These are phyloP conservation scores for Didymella sp. DNA, from an alignment of 2,329 filamentous ascomycete genomes.

Conservation along the genomic window DNA sequence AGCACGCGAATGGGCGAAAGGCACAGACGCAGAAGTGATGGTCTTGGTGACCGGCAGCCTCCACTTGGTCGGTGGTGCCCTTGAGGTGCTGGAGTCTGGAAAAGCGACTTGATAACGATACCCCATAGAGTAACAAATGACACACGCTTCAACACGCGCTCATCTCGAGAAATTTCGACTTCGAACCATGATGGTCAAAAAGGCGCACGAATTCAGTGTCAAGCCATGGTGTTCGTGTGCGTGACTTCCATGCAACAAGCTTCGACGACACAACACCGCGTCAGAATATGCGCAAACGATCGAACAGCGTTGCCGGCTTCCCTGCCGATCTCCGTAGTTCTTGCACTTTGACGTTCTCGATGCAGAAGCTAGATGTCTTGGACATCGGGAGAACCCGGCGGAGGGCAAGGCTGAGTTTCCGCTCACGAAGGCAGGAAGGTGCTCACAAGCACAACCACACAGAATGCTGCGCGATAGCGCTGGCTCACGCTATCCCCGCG, in stretches of 20 bases:
- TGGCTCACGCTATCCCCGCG: constrained; percentile 11
- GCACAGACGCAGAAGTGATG: constrained; percentile 57
- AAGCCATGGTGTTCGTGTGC: constrained; percentile 3
- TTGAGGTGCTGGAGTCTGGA: constrained; percentile 70
- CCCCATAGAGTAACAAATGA: constrained; percentile 19
- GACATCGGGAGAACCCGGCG: constrained; percentile 9
- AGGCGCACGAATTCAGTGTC: background rate
- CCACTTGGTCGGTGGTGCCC: constrained; percentile 79
- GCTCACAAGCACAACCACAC: constrained; percentile 9
- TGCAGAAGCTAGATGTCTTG: constrained; percentile 6
- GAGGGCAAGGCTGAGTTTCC: background rate
- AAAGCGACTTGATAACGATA: constrained; percentile 26
- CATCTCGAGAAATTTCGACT: background rate
- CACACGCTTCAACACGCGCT: constrained; percentile 33
- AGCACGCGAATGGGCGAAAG: constrained; percentile 38
- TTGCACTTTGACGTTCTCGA: constrained; percentile 2
- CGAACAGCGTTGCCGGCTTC: background rate
- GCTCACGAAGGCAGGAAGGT: constrained; percentile 8
- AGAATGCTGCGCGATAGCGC: constrained; percentile 1
- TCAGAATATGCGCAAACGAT: background rate
- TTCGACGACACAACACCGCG: background rate
- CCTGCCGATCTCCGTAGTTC: constrained; percentile 2
- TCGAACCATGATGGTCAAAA: background rate
- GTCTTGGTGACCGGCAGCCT: constrained; percentile 83
- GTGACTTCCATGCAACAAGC: background rate